Evolutionary conservation across 2,329 filamentous ascomycete species (phyloP).

Genomic region (Penicillium nordicum): DNA sequence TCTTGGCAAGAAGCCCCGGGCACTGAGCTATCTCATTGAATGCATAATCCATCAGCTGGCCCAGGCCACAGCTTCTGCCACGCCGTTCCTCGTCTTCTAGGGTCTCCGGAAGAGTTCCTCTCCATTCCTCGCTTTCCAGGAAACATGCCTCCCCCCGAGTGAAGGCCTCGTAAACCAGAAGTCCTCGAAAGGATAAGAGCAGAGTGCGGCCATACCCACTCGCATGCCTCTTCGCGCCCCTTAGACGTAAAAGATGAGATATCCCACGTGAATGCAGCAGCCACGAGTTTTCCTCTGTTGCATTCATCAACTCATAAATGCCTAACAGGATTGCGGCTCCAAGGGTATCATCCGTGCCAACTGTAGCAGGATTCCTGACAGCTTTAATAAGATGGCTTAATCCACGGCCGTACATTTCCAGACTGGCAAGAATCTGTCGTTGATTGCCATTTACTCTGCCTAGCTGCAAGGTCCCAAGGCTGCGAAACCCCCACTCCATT

Average conservation of each 20-base stretch:
- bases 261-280: constrained; percentile 22
- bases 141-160: constrained; percentile 18
- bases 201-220: constrained; percentile 19
- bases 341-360: constrained; percentile 15
- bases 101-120: constrained; percentile 10
- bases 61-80: constrained; percentile 13
- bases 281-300: constrained; percentile 15
- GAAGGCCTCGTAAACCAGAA: constrained; percentile 20
- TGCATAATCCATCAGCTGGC: constrained; percentile 16
- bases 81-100: constrained; percentile 7
- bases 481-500: constrained; percentile 12
- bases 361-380: constrained; percentile 10
- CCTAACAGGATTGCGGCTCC: constrained; percentile 18
- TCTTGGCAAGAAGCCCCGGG: constrained; percentile 17
- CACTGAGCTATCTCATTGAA: constrained; percentile 21
- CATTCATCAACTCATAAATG: constrained; percentile 20
- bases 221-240: constrained; percentile 15
- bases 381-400: constrained; percentile 10
- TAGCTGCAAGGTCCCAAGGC: constrained; percentile 15
- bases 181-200: constrained; percentile 19
- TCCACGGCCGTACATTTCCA: constrained; percentile 18
- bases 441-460: constrained; percentile 13
- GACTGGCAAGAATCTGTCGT: constrained; percentile 14
- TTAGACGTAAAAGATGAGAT: constrained; percentile 11
- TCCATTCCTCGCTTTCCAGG: constrained; percentile 16